Evolutionary conservation across 208 protist genomes (phyloP).

Genomic region (Wallacemonas rigidus): DNA sequence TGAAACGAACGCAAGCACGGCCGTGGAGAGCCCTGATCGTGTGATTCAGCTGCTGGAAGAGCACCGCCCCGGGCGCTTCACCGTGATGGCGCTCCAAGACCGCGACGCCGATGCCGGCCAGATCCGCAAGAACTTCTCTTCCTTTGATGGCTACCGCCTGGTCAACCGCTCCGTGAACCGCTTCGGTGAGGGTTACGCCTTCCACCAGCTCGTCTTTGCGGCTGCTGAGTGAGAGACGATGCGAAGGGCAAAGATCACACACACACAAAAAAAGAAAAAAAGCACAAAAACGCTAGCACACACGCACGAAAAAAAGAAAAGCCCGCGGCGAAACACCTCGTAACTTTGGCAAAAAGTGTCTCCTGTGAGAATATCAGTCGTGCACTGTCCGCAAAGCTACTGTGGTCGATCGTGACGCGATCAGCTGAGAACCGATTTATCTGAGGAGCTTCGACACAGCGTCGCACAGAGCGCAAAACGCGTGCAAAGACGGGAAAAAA

Average conservation of each 20-base stretch:
- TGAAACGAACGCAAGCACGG: conserved; percentile 67
- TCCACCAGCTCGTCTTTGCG: conserved; percentile 71
- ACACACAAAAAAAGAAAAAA: background rate
- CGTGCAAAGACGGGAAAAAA: too few relatives aligned
- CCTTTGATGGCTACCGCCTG: conserved; percentile 55
- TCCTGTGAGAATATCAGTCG: too few relatives aligned
- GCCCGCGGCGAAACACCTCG: background rate
- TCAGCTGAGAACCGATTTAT: too few relatives aligned
- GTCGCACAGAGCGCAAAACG: too few relatives aligned
- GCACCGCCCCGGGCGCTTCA: conserved; percentile 64
- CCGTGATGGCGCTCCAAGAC: conserved; percentile 72
- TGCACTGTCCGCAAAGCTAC: too few relatives aligned
- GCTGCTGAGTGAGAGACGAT: conserved; percentile 20
- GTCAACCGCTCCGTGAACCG: conserved; percentile 71
- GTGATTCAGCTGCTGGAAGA: conserved; percentile 49
- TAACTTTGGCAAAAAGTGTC: too few relatives aligned
- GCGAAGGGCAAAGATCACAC: background rate
- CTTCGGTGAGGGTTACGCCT: conserved; percentile 81
- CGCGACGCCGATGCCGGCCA: conserved; percentile 26
- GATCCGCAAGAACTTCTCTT: conserved; percentile 36
- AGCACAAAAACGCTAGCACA: background rate
- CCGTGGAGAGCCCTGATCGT: conserved; percentile 28
- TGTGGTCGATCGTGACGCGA: too few relatives aligned
- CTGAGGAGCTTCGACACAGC: too few relatives aligned
- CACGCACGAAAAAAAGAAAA: background rate